Base-by-base conservation (phyloP, 768 basidiomycete genomes). In the Russula earlei region DNA sequence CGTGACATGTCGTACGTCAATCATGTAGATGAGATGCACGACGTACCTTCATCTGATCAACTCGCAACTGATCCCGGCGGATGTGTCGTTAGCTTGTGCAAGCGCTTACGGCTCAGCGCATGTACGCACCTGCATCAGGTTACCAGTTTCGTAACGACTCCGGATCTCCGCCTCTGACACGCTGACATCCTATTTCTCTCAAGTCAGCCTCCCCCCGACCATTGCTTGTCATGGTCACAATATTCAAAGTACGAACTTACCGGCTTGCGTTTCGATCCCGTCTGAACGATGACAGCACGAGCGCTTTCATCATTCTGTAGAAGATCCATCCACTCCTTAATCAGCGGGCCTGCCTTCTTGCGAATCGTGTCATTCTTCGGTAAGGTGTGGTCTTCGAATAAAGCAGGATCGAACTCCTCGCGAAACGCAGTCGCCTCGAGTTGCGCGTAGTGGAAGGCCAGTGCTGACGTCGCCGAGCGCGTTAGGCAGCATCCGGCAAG, bases 371-470 rank as follows among this genome's bases (percentile, higher is more conserved):
- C 80, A 45, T 81, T 71, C 63, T 87, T 84, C 4, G 94, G 94
- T 56, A 77, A 67, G 0, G 94, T 92, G 62, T 84, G 70, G 69
- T 99, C 95, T 60, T 88, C 84, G 58, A 91, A 90, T 0, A 80
- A 71, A 54, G 82, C 80, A 1, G 78, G 74, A 66, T 95, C 83
- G 60, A 85, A 96, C 56, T 92, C 82, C 66, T 96, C 90, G 49
- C 88, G 83, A 71, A 98, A 94, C 0, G 96, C 96, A 52, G 82
- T 84, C 8, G 95, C 91, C 70, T 96, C 84, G 8, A 98, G 77
- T 64, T 94, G 88, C 19, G 82, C 87, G 68, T 94, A 92, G 66
- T 94, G 90, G 62, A 81, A 91, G 12, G 85, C 85, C 51, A 97
- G 78, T 5, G 88, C 90, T 91, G 63, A 40, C 36, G 17, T 20